Conservation (phyloP, 1,284 basidiomycete genomes). For the Cryptococcus maquisensis region DNA sequence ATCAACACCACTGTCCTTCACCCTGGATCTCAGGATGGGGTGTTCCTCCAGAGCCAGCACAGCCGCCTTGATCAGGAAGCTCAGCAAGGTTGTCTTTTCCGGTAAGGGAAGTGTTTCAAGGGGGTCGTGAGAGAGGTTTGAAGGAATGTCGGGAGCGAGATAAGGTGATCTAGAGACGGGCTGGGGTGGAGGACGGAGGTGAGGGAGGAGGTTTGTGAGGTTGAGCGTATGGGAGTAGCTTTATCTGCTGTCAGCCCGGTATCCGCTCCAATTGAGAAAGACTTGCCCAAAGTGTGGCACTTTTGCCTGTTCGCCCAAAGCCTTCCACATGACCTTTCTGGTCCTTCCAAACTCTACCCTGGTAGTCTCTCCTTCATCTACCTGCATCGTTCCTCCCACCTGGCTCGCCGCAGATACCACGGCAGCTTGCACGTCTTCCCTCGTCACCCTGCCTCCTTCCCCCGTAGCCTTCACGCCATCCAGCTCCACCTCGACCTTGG, state of each 20-base stretch:
- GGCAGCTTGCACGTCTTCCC: constrained; percentile 59
- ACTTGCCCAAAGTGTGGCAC: constrained; percentile 73
- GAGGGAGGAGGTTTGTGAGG: constrained; percentile 69
- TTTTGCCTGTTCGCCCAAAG: constrained; percentile 61
- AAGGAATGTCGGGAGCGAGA: constrained; percentile 53
- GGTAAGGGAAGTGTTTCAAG: constrained; percentile 1
- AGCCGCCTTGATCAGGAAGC: constrained; percentile 80
- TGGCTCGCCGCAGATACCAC: neutral
- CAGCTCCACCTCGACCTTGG: constrained; percentile 31
- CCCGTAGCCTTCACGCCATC: constrained; percentile 58
- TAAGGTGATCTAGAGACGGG: constrained; percentile 39
- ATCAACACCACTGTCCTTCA: constrained; percentile 21
- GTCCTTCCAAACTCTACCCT: constrained; percentile 72
- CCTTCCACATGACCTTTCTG: constrained; percentile 78
- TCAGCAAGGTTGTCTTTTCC: constrained; percentile 67
- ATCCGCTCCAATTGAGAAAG: neutral
- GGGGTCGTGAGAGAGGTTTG: constrained; percentile 50
- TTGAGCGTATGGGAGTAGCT: constrained; percentile 67
- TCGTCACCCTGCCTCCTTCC: constrained; percentile 59
- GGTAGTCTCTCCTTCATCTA: constrained; percentile 17
- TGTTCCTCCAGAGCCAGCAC: constrained; percentile 69
- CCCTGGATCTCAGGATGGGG: constrained; percentile 40
- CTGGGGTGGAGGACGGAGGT: constrained; percentile 63
- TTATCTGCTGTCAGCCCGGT: neutral
- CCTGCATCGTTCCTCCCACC: neutral